phyloP scores from a whole-genome alignment of 129 eudicot genomes.

The Centrapalus pauciflorus region DNA sequence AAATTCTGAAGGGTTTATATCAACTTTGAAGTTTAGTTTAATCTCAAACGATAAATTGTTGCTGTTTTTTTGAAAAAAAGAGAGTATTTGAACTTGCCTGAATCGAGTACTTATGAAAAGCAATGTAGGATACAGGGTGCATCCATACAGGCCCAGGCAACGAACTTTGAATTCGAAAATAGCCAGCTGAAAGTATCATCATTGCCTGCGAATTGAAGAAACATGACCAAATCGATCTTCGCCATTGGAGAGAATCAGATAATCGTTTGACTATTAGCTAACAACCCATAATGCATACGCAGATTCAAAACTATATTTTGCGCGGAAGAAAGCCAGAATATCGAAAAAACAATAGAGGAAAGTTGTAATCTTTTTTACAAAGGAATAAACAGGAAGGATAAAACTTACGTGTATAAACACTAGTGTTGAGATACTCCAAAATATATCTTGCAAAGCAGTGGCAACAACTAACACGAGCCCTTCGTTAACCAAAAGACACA shows the following conservation, averaged over 20 bases:
- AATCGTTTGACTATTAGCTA: not conserved
- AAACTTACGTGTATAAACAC: conserved; percentile 64
- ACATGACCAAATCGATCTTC: not conserved
- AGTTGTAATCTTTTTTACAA: not conserved
- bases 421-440: conserved; percentile 62
- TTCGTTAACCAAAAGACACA: conserved; percentile 82
- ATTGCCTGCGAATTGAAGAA: conserved; percentile 37
- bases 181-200: conserved; percentile 95
- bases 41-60: no score
- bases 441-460: conserved; percentile 60
- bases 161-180: conserved; percentile 78
- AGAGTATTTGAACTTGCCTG: conserved; percentile 43
- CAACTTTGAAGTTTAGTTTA: no score
- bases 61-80: no score
- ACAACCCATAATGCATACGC: no score
- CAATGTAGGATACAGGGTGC: conserved; percentile 74
- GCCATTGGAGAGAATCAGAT: no score
- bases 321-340: no score
- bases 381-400: not conserved
- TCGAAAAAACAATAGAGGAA: no score
- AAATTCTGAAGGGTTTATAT: no score
- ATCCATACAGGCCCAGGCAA: conserved; percentile 72
- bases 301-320: no score
- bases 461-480: conserved; percentile 65
- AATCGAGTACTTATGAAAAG: conserved; percentile 77